Conservation (phyloP, 495 filamentous ascomycete species). For the Penicillium cinerascens region DNA sequence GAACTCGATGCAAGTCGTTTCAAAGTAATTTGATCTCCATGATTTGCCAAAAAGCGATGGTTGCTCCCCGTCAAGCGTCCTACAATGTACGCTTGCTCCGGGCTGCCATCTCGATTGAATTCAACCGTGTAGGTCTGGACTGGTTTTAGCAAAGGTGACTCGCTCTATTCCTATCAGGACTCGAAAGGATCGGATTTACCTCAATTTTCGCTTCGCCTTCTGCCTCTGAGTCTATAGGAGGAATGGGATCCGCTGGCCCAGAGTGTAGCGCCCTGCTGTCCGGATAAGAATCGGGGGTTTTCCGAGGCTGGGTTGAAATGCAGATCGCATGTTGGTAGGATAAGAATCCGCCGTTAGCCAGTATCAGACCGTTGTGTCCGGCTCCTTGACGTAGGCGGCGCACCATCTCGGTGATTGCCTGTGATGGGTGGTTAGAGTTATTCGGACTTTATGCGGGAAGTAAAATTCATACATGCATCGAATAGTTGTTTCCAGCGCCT, state of each 20-base stretch:
- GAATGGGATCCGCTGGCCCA: conserved; percentile 23
- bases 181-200: conserved; percentile 26
- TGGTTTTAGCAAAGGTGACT: background rate
- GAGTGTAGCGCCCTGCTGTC: conserved; percentile 31
- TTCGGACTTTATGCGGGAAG: background rate
- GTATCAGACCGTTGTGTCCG: conserved; percentile 42
- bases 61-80: conserved; percentile 41
- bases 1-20: conserved; percentile 1
- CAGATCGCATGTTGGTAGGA: conserved; percentile 54
- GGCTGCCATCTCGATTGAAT: conserved; percentile 44
- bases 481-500: conserved; percentile 59
- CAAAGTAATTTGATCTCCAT: conserved; percentile 30
- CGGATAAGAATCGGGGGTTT: conserved; percentile 36
- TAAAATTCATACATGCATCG: conserved; percentile 46
- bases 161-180: background rate
- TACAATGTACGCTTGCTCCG: conserved; percentile 41
- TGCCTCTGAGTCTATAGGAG: conserved; percentile 30
- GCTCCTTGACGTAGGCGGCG: conserved; percentile 41
- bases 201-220: conserved; percentile 48
- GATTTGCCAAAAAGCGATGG: conserved; percentile 50
- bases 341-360: conserved; percentile 54
- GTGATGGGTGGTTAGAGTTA: background rate
- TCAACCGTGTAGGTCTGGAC: conserved; percentile 54
- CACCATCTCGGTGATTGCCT: conserved; percentile 49
- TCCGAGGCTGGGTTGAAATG: conserved; percentile 40